A percentile compares a stretch with the other conserved stretches of the same genome.
Conservation (phyloP, 305 asterid species). For the Rubia peregrina region DNA sequence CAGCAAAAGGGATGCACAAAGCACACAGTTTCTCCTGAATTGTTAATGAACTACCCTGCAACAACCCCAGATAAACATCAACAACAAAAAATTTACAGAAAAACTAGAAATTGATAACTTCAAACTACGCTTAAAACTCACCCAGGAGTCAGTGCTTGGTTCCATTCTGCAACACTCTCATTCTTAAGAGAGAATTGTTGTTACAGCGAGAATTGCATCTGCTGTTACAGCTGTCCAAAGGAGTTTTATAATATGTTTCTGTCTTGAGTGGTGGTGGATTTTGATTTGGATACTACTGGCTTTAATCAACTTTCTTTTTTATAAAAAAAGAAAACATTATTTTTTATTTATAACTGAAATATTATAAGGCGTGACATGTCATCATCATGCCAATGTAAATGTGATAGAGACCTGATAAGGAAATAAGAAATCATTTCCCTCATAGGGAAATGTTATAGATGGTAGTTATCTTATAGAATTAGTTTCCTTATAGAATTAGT, state of each 20-base stretch:
- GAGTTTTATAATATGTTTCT: background rate
- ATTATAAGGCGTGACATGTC: no score
- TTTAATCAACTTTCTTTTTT: background rate
- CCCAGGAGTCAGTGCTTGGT: background rate
- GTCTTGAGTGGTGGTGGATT: background rate
- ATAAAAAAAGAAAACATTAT: no score
- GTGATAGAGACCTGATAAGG: no score
- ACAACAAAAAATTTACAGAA: background rate
- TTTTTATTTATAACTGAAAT: no score
- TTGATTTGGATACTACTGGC: no score
- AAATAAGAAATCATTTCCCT: no score
- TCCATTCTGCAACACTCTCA: background rate
- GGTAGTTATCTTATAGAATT: no score
- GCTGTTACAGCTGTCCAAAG: background rate
- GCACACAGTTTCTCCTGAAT: slow-evolving; percentile 1
- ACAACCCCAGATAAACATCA: background rate
- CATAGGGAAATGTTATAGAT: no score
- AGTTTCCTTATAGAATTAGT: no score
- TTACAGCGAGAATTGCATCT: background rate
- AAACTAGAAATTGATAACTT: background rate
- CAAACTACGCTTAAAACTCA: background rate
- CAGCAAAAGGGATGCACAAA: background rate
- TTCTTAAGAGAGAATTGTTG: background rate
- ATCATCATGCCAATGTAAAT: no score
- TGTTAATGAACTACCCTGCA: slow-evolving; percentile 8